Base-by-base conservation (phyloP, 257 asterid species). In the Solanum etuberosum region DNA sequence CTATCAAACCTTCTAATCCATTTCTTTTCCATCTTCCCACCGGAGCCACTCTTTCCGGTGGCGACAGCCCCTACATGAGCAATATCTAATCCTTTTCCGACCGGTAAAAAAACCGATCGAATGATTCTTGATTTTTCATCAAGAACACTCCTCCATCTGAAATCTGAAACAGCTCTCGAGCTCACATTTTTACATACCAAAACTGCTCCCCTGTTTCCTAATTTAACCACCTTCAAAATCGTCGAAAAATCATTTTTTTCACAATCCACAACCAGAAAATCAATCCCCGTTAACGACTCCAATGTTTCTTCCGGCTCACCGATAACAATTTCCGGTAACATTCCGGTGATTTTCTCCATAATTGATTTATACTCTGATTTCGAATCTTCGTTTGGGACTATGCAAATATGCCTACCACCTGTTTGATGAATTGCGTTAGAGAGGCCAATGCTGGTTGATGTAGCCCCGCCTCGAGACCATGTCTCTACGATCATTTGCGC, bases 1-100 rank as follows among this genome's bases (percentile, higher is more conserved):
- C 85, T 81, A 86, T 86, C 76, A 38, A 86, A 34, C 20, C 51
- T 61, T 63, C 83, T 86, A 73, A 86, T 86, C 88, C 85, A 86
- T 74, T 73, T 51, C 74, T 31, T 80, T 51, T 18, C 85, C 9
- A 80, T 46, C 68, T 29, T 80, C 27, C 29, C 42, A 10, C 42
- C 6, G 6, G 4, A 9, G 13, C 25, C 20, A 9, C 31, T 6
- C 20, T 81, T 48, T 11, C 68, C 43, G 20, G 68, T 4, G 15
- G 20, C 27, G 68, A 63, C 43, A 13, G 25, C 86, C 16, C 57
- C 86, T 7, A 85, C 67, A 18, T 85, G 63, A 15, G 87, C 87
- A 46, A 40, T 85, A 67, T 85, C 81, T 9, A 85, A 27, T 23
- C 87, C 87, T 10, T 85, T 85, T 4, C 78, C 81, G 5, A 85